These are phyloP conservation scores for Tuber borchii DNA, from an alignment of 495 filamentous ascomycete genomes.

Conservation along the genomic window DNA sequence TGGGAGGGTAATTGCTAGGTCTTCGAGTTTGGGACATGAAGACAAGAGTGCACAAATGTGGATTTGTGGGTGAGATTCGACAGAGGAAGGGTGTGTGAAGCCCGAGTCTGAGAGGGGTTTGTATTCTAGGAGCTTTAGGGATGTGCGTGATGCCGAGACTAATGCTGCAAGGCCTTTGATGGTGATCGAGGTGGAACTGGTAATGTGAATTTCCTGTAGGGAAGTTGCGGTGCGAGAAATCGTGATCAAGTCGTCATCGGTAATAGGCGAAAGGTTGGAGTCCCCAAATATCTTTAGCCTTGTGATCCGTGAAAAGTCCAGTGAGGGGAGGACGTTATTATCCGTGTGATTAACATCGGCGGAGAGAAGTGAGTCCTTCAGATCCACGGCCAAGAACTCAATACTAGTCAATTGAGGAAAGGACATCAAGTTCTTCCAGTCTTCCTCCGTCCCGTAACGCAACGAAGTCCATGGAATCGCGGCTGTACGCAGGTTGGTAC, in stretches of 20 bases:
- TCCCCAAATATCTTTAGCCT: constrained; percentile 52
- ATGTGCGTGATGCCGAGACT: constrained; percentile 46
- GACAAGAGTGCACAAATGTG: constrained; percentile 48
- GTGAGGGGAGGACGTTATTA: constrained; percentile 18
- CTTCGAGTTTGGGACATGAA: constrained; percentile 46
- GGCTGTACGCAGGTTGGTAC: constrained; percentile 45
- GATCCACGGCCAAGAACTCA: constrained; percentile 48
- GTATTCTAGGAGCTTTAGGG: constrained; percentile 51
- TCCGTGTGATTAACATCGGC: constrained; percentile 36
- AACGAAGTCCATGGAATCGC: constrained; percentile 52
- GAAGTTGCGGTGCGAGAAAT: constrained; percentile 50
- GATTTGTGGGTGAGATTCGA: constrained; percentile 42
- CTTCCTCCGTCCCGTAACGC: constrained; percentile 45
- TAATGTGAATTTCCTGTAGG: constrained; percentile 51
- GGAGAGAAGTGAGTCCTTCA: constrained; percentile 41
- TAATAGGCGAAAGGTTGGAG: constrained; percentile 50
- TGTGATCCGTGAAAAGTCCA: constrained; percentile 47
- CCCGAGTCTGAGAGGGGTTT: constrained; percentile 49
- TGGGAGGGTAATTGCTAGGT: constrained; percentile 49
- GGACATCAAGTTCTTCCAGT: constrained; percentile 46
- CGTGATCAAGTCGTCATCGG: constrained; percentile 47
- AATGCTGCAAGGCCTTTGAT: constrained; percentile 50
- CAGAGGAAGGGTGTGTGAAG: constrained; percentile 47
- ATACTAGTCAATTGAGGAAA: constrained; percentile 46
- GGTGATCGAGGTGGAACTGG: constrained; percentile 49